Percentiles rank a stretch among this genome's conserved stretches.
Conservation (phyloP, 1,284 basidiomycete species). For the Cutaneotrichosporon cutaneum region DNA sequence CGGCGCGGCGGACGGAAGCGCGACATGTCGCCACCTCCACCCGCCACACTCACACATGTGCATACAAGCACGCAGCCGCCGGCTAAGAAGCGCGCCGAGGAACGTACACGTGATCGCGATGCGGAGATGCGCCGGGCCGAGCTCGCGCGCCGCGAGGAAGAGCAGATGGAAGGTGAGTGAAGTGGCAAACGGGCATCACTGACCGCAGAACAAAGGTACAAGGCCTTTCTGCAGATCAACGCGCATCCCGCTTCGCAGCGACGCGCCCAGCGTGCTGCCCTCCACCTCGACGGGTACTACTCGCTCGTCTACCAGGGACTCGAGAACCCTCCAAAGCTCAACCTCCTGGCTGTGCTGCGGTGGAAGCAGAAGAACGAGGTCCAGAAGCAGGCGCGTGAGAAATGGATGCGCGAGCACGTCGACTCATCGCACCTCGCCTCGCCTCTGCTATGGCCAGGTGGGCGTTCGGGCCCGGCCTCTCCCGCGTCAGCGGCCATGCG, state of each 20-base stretch:
- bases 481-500: neutral
- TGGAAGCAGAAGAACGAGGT: constrained; percentile 39
- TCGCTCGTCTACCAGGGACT: constrained; percentile 43
- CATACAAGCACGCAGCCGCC: constrained; percentile 4
- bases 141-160: constrained; percentile 40
- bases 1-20: constrained; percentile 19
- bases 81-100: neutral
- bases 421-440: neutral
- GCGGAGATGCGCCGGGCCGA: constrained; percentile 36
- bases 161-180: constrained; percentile 43
- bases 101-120: constrained; percentile 18
- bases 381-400: constrained; percentile 31
- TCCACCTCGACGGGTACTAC: constrained; percentile 49
- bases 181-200: constrained; percentile 8
- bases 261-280: constrained; percentile 37
- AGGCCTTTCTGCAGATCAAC: constrained; percentile 42
- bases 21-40: constrained; percentile 9
- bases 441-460: neutral
- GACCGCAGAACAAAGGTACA: constrained; percentile 41
- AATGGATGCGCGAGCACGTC: constrained; percentile 30
- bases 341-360: constrained; percentile 44
- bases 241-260: constrained; percentile 46
- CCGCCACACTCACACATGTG: constrained; percentile 19
- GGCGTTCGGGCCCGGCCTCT: neutral
- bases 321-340: constrained; percentile 42